A percentile compares a stretch with the other conserved stretches of the same genome.
Conservation (phyloP, 768 basidiomycete species). For the Xerocomellus dryophilus region DNA sequence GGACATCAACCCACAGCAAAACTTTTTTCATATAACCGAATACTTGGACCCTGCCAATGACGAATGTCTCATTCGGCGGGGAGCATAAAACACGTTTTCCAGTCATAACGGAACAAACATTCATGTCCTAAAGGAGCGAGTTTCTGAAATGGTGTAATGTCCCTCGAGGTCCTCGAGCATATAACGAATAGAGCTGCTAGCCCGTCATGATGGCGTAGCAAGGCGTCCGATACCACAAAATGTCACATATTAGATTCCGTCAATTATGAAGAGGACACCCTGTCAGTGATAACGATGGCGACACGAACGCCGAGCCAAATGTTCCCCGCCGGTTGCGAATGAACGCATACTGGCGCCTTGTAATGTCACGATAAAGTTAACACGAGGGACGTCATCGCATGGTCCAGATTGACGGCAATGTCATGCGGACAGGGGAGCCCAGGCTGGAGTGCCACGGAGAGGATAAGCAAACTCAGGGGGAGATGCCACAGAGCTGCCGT, state of each 20-base stretch:
- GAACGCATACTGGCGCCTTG: not conserved
- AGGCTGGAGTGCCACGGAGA: not conserved
- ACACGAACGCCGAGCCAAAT: conserved; percentile 3
- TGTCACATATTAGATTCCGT: not conserved
- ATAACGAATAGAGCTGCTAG: conserved; percentile 1
- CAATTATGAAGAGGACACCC: not conserved
- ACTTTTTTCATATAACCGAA: not conserved
- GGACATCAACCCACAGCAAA: not conserved
- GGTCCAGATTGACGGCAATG: not conserved
- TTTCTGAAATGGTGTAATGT: not conserved
- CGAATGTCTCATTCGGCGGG: not conserved
- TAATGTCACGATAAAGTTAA: not conserved
- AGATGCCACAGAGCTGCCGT: conserved; percentile 6
- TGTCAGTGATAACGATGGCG: conserved; percentile 9
- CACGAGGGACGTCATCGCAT: not conserved
- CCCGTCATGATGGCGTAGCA: conserved; percentile 1
- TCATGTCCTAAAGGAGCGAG: not conserved
- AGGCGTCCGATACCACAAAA: not conserved
- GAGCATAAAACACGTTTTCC: conserved; percentile 12
- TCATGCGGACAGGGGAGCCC: not conserved
- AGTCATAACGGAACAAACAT: not conserved
- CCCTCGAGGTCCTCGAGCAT: not conserved
- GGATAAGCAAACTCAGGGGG: not conserved
- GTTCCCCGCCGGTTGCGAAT: not conserved
- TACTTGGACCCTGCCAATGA: not conserved